A percentile compares a stretch with the other conserved stretches of the same genome.
These are phyloP conservation scores for Pythium volutum DNA, from an alignment of 352 stramenopile species.

Conservation along the genomic window DNA sequence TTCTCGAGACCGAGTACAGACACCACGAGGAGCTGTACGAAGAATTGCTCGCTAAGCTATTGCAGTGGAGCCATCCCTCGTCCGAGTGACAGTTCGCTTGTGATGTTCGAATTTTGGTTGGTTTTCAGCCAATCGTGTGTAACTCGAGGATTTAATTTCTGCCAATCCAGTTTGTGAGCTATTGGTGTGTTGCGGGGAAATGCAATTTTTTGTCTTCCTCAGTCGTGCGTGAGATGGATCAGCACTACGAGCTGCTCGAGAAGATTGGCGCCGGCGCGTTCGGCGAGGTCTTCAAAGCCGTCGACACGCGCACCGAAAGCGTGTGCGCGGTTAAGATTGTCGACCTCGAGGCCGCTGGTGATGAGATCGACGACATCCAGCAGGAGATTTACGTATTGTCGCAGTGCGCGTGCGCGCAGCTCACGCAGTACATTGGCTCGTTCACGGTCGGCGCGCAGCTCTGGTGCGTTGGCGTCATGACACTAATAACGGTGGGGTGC, in stretches of 20 bases:
- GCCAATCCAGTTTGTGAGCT: neutral
- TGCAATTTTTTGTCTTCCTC: neutral
- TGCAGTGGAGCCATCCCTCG: neutral
- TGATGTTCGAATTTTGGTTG: slow-evolving; percentile 20
- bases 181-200: neutral
- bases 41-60: slow-evolving; percentile 34
- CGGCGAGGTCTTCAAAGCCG: slow-evolving; percentile 74
- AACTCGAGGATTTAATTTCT: too few relatives aligned
- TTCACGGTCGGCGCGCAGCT: slow-evolving; percentile 84
- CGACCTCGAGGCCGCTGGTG: slow-evolving; percentile 76
- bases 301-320: slow-evolving; percentile 66
- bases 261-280: slow-evolving; percentile 82
- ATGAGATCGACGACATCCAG: slow-evolving; percentile 87
- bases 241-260: slow-evolving; percentile 77
- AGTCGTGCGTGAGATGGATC: slow-evolving; percentile 13
- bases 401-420: slow-evolving; percentile 85
- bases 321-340: slow-evolving; percentile 85
- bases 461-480: slow-evolving; percentile 59
- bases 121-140: neutral
- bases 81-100: neutral
- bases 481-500: too few relatives aligned
- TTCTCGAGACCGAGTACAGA: slow-evolving; percentile 67
- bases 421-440: slow-evolving; percentile 88
- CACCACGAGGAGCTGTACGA: slow-evolving; percentile 50
- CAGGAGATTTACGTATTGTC: slow-evolving; percentile 90